Conservation (phyloP, 805 yeast genomes). For the Myxozyma vanderwaltii region DNA sequence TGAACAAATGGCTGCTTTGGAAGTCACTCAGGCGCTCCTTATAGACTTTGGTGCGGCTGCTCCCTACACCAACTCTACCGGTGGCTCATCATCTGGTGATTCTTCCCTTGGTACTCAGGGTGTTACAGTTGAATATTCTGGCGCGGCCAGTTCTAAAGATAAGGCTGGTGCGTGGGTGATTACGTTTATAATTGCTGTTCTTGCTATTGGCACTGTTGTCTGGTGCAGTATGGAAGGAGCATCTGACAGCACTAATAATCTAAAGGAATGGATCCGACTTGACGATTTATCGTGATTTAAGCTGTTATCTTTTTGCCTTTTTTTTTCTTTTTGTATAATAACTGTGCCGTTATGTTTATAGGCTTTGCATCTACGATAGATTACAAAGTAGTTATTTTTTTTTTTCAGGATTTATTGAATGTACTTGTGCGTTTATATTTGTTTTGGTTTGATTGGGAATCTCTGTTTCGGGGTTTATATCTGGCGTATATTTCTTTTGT, state of each 20-base stretch:
- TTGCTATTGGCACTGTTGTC: conserved; percentile 58
- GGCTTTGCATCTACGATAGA: no score
- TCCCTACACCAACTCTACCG: conserved; percentile 64
- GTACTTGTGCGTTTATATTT: no score
- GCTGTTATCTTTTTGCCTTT: background rate
- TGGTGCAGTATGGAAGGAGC: conserved; percentile 62
- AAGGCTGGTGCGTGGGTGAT: conserved; percentile 87
- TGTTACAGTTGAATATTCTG: background rate
- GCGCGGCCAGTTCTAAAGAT: conserved; percentile 59
- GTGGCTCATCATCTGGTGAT: conserved; percentile 72
- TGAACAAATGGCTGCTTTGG: conserved; percentile 80
- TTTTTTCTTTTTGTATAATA: background rate
- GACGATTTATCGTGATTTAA: conserved; percentile 13
- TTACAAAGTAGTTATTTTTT: background rate
- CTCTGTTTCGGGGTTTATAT: no score
- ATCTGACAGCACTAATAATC: conserved; percentile 13
- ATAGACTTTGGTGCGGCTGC: conserved; percentile 46
- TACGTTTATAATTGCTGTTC: conserved; percentile 67
- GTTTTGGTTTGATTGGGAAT: no score
- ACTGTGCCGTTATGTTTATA: no score
- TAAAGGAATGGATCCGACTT: conserved; percentile 27
- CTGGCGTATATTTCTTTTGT: no score
- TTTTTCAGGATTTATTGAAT: no score
- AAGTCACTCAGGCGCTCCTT: conserved; percentile 55
- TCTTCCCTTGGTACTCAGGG: conserved; percentile 63